Evolutionary conservation across 257 asterid genomes (phyloP), one percentile per base, ranked within the genome.

Genomic region (Solanum gandarillasii): DNA sequence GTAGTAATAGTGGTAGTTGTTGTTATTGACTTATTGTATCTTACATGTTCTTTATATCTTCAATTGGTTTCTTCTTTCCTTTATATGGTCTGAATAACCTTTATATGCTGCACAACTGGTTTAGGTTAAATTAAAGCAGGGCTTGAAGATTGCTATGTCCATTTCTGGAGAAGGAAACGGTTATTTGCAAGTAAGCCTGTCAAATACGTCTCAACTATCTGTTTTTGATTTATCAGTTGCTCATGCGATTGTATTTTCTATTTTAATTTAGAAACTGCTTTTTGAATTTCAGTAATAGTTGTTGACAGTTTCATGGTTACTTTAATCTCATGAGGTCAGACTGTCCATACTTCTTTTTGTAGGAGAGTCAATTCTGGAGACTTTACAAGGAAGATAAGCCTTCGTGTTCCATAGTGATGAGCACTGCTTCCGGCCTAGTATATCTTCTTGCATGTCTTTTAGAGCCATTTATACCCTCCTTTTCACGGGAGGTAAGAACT

Each of bases 401-500:
- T 83, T 87, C 94, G 32, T 95, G 99, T 91, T 90, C 95, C 23
- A 88, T 95, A 86, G 99, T 95, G 72, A 95, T 95, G 98, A 95
- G 91, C 93, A 95, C 99, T 88, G 89, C 99, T 67, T 91, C 92
- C 20, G 99, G 99, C 87, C 87, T 97, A 83, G 99, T 97, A n/a
- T 93, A 95, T 91, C 96, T 97, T 87, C 98, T 97, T 83, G 98
- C 98, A 60, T 93, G 95, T 87, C 95, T 97, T 88, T 90, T 97
- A 86, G 98, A 97, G 88, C 99, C 99, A 83, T 97, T 93, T 91
- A 97, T 97, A 93, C 98, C 99, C 9, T 95, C 99, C 18, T 94
- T 97, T 89, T 90, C 99, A 39, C 83, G 86, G n/a, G 98, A 95
- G 98, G 99, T 95, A 91, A 92, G 81, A 32, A 32, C 32, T 72